Conservation (phyloP, 139 green algal species). For the Chloropicon primus region DNA sequence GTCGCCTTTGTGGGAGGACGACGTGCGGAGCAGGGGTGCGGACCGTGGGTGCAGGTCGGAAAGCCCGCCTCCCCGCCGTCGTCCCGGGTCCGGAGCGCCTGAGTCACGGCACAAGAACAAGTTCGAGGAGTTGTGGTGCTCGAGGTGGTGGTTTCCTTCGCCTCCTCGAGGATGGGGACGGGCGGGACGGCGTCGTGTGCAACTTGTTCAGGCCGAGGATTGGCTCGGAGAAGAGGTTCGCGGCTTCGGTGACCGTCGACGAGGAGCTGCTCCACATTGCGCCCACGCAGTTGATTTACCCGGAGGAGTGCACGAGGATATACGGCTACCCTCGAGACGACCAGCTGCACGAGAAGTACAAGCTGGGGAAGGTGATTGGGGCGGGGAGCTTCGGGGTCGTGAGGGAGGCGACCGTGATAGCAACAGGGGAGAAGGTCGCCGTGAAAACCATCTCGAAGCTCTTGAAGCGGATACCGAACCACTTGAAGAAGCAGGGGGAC, state of each 20-base stretch:
- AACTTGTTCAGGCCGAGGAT: not conserved
- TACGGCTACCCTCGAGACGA: not conserved
- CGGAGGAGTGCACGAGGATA: not conserved
- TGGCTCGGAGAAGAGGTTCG: not conserved
- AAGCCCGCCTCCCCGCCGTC: no score
- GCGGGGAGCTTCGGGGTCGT: conserved; percentile 81
- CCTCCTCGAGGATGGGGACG: no score
- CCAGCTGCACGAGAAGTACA: conserved; percentile 27
- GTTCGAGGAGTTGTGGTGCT: no score
- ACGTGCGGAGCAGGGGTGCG: no score
- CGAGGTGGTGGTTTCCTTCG: no score
- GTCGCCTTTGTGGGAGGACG: no score
- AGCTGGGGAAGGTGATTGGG: conserved; percentile 59
- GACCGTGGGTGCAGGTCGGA: no score
- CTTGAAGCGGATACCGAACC: conserved; percentile 38
- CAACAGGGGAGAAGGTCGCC: conserved; percentile 28
- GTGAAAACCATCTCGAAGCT: conserved; percentile 78
- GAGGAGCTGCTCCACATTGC: not conserved
- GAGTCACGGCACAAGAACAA: no score
- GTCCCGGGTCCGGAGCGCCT: no score
- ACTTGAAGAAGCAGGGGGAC: not conserved
- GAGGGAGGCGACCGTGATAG: conserved; percentile 45
- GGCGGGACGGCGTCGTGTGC: no score
- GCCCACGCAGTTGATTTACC: not conserved
- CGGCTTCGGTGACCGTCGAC: not conserved